These are phyloP conservation scores for Neurospora sp. DNA, from an alignment of 495 filamentous ascomycete species.

Conservation along the genomic window DNA sequence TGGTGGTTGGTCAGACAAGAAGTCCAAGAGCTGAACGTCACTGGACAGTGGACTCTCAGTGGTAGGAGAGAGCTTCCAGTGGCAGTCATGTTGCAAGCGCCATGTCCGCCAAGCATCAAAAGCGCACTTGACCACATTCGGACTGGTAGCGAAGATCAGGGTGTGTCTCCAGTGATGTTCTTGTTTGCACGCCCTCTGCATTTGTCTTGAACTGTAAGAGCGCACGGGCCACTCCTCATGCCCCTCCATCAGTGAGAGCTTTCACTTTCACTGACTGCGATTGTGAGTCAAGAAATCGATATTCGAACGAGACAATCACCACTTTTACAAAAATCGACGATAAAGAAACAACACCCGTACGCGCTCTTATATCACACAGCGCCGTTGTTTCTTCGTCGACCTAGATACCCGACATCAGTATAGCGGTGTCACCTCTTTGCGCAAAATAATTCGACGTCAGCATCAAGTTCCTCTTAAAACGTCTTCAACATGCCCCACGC, in stretches of 20 bases:
- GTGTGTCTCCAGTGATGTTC: neutral
- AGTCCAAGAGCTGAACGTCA: slow-evolving; percentile 8
- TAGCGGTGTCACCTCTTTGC: neutral
- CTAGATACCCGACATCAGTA: neutral
- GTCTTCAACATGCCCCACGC: slow-evolving; percentile 53
- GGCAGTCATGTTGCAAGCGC: neutral
- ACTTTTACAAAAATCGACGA: neutral
- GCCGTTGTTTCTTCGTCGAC: neutral
- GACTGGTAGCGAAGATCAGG: neutral
- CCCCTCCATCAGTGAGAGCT: slow-evolving; percentile 12
- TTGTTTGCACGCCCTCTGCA: neutral
- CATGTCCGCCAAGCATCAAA: neutral
- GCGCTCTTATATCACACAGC: neutral
- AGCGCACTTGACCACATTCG: neutral
- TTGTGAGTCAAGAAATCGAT: slow-evolving; percentile 13
- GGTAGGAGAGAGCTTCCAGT: neutral
- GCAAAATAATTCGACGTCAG: neutral
- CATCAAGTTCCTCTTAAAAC: neutral
- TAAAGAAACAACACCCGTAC: neutral
- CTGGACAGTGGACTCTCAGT: neutral
- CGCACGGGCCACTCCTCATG: slow-evolving; percentile 9
- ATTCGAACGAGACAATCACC: neutral
- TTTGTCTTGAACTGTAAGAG: neutral
- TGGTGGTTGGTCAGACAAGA: slow-evolving; percentile 25
- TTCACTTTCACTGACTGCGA: slow-evolving; percentile 2